A percentile compares a stretch with the other conserved stretches of the same genome.
phyloP scores from a whole-genome alignment of 176 grass and related monocot genomes.

The Metroxylon sagu region DNA sequence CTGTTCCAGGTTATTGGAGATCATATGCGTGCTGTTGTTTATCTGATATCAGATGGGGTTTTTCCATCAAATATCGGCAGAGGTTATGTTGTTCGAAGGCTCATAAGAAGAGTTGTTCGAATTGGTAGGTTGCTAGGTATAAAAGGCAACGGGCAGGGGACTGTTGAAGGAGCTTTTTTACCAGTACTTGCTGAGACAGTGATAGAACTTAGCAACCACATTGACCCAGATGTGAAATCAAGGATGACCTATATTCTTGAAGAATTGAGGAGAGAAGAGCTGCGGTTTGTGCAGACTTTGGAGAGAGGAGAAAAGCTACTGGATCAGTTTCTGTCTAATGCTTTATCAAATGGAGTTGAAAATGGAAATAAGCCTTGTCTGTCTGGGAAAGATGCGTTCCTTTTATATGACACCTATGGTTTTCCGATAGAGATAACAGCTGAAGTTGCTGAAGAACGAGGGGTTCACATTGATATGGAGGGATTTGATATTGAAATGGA shows the following conservation, averaged over 20 bases:
- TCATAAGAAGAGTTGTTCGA: slow-evolving; percentile 94
- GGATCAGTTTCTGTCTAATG: slow-evolving; percentile 61
- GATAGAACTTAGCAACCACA: slow-evolving; percentile 59
- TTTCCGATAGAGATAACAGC: slow-evolving; percentile 94
- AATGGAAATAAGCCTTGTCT: slow-evolving; percentile 54
- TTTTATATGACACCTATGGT: slow-evolving; percentile 96
- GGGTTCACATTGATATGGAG: slow-evolving; percentile 64
- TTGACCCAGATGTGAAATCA: slow-evolving; percentile 76
- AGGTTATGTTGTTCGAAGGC: slow-evolving; percentile 93
- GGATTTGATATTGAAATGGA: slow-evolving; percentile 93
- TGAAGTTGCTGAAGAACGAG: slow-evolving; percentile 74
- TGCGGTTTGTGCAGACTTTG: slow-evolving; percentile 89
- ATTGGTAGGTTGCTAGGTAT: slow-evolving; percentile 82
- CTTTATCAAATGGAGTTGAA: slow-evolving; percentile 47
- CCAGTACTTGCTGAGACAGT: slow-evolving; percentile 64
- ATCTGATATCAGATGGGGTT: slow-evolving; percentile 94
- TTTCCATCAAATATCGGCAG: slow-evolving; percentile 94
- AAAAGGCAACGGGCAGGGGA: slow-evolving; percentile 53
- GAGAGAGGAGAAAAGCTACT: slow-evolving; percentile 91
- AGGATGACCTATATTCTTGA: slow-evolving; percentile 52
- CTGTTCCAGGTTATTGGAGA: slow-evolving; percentile 78
- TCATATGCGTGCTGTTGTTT: slow-evolving; percentile 97
- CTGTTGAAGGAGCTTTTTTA: slow-evolving; percentile 51
- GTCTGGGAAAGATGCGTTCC: slow-evolving; percentile 85
- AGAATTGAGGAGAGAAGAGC: slow-evolving; percentile 86